phyloP scores from a whole-genome alignment of 225 moss, liverwort and hornwort genomes.

The Bryum argenteum region DNA sequence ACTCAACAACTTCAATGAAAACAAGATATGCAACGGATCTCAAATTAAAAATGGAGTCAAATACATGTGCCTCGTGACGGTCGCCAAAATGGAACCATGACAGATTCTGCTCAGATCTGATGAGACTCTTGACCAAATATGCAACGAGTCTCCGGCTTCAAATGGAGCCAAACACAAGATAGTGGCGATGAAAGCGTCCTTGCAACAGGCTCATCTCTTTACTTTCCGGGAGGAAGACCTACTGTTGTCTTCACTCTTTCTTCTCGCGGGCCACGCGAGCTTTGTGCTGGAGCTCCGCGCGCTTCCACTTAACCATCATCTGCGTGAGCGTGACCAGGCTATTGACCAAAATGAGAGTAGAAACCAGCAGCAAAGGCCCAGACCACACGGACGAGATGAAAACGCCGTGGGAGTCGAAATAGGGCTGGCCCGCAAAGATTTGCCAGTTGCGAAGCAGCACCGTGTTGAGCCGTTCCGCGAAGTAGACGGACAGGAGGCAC shows the following conservation, averaged over 20 bases:
- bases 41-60: slow-evolving; percentile 13
- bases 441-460: slow-evolving; percentile 64
- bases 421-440: slow-evolving; percentile 72
- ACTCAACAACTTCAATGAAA: background rate
- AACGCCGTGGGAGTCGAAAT: slow-evolving; percentile 82
- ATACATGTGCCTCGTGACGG: slow-evolving; percentile 7
- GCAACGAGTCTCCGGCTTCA: no score
- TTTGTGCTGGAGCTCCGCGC: slow-evolving; percentile 79
- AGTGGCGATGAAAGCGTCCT: background rate
- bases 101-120: background rate
- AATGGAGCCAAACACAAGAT: background rate
- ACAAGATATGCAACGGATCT: background rate
- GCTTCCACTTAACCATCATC: slow-evolving; percentile 81
- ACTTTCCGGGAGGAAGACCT: background rate
- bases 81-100: background rate
- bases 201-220: background rate
- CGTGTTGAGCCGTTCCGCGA: slow-evolving; percentile 71
- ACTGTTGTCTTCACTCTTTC: slow-evolving; percentile 46
- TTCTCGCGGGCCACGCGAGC: slow-evolving; percentile 61
- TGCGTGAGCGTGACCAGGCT: slow-evolving; percentile 65
- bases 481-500: slow-evolving; percentile 61
- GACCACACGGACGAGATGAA: slow-evolving; percentile 94
- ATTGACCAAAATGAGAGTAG: slow-evolving; percentile 77
- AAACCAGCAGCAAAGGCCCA: slow-evolving; percentile 68
- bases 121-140: background rate